Base-by-base conservation (phyloP, 345 rosid species). In the Lepidium aucheri region DNA sequence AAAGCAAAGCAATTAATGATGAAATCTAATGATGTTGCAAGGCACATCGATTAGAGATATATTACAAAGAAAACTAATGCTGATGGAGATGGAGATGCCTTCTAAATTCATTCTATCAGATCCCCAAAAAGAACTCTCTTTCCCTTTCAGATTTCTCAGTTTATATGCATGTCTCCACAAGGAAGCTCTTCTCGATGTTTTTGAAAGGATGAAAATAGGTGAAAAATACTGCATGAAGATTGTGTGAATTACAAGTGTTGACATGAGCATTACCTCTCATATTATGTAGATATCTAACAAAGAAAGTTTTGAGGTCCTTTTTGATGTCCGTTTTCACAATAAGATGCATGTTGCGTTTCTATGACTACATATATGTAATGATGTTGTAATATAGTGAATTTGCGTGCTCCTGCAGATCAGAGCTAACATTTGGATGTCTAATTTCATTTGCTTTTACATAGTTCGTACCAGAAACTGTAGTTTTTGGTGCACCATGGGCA, bases 261-360 rank as follows among this genome's bases (percentile, higher is more conserved):
- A 30, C 35, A 38, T 55, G 10, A 72, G 52, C 6, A 0, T 62
- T 45, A 28, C 36, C 60, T 71, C 30, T 72, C 36, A 56, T 74
- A 60, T 65, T 11, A 36, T 32, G 70, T 77, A 92, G 96, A 76
- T 81, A 79, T 74, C 66, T 88, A 14, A 56, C 53, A 30, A 88
- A 63, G 77, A 90, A 90, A 20, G 24, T 86, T 63, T 63, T 74
- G 47, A 86, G 94, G 96, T 85, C 94, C 32, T 78, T 90, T 20
- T 61, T 90, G 54, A 90, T 87, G 92, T 90, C 98, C 32, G 72
- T 82, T 52, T 81, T 86, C 78, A 93, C 85, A 7, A 96, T 89
- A 76, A 83, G 78, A 40, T 40, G 28, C 47, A 13, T 52, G 12
- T 41, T 67, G 16, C n/a, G 12, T n/a, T n/a, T n/a, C n/a, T n/a